Evolutionary conservation across 139 green algal genomes (phyloP), one percentile per base, ranked within the genome.

Genomic region (Chlamydomonas sphaeroides): DNA sequence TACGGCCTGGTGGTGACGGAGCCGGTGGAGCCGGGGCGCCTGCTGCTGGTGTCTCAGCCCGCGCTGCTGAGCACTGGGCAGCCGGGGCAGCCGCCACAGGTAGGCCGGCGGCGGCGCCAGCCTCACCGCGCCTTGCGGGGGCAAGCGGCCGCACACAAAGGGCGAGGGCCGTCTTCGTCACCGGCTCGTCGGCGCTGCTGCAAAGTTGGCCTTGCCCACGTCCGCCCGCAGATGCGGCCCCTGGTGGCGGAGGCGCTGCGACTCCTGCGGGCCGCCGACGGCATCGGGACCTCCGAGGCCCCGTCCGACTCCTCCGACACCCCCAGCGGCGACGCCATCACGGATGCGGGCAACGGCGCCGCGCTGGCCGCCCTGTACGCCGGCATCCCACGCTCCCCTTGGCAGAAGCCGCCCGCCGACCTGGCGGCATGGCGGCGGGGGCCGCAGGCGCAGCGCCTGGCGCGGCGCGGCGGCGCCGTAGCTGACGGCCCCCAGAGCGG

Each of bases 1-100:
- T 84, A 56, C 45, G 83, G 76, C 1, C 36, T 88, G 59, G 51
- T 88, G 59, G 76, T 38, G 18, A 53, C 39, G 17, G 75, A 65
- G 0, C 59, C 65, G 1, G 15, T 84, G 51, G 59, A 65, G 23
- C 20, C 59, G 14, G 83, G 83, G 21, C 41, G 77, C 68, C 75
- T 79, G 30, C 38, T 88, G 68, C 61, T 81, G 68, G 61, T 80
- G 30, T 38, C 65, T 36, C 68, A 35, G 4, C 45, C 80, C 42
- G 74, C 45, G 10, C 53, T 83, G 33, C n/a, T 68, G 32, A 5
- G 38, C 42, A 21, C 25, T 1, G 76, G 62, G 21, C 11, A n/a
- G 33, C 32, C 63, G 63, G 76, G 76, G 17, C 28, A 39, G 45
- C 45, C 53, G 62, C 76, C 62, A 2, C 18, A 65, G 62, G 62